phyloP scores from a whole-genome alignment of 2,329 filamentous ascomycete genomes.

The Alternaria sp. region DNA sequence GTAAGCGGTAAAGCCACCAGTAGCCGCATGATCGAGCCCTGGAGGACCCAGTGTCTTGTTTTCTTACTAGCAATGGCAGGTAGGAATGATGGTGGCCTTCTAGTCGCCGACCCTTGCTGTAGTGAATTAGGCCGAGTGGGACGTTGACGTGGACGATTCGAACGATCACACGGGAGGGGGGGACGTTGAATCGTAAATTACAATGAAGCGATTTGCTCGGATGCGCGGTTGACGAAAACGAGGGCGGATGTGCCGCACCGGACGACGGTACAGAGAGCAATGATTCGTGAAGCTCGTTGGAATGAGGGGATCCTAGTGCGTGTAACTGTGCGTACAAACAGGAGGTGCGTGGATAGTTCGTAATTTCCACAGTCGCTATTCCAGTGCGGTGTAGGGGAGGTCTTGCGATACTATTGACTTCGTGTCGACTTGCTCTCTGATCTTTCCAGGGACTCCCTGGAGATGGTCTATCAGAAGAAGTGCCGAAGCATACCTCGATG shows the following conservation, averaged over 20 bases:
- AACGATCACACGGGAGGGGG: neutral
- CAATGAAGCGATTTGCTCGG: conserved; percentile 4
- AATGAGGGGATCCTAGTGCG: conserved; percentile 3
- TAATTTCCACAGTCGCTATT: conserved; percentile 1
- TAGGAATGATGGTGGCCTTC: conserved; percentile 4
- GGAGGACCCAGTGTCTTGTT: conserved; percentile 1
- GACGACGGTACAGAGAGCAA: conserved; percentile 1
- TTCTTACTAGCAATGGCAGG: neutral
- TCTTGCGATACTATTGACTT: neutral
- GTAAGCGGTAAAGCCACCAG: conserved; percentile 11
- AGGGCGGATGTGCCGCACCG: conserved; percentile 13
- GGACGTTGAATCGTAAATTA: neutral
- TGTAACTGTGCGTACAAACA: conserved; percentile 10
- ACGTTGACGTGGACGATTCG: conserved; percentile 11
- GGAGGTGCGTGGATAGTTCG: conserved; percentile 10
- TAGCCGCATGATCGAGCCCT: conserved; percentile 15
- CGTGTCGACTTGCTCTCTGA: neutral
- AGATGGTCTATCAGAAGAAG: neutral
- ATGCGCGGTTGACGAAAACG: conserved; percentile 4
- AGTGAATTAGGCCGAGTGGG: neutral
- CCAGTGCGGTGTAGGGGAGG: neutral
- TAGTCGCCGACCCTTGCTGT: conserved; percentile 16
- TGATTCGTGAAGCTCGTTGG: conserved; percentile 9
- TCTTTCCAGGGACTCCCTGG: conserved; percentile 1
- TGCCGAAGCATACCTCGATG: neutral